Evolutionary conservation across 768 basidiomycete species (phyloP).

Genomic region (Auricularia cornea): DNA sequence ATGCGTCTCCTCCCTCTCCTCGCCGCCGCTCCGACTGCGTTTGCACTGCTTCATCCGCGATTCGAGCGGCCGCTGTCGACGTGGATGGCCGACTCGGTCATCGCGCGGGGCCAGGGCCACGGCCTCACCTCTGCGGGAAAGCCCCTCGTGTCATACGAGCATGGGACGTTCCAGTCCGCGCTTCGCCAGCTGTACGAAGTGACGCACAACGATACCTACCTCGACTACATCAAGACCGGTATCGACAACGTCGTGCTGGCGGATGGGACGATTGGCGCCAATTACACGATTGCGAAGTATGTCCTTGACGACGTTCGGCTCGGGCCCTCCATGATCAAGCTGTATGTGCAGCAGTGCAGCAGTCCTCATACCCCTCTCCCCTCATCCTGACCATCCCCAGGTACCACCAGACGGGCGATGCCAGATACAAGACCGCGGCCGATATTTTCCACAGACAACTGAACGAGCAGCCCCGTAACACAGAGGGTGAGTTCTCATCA

Average conservation of each 20-base stretch:
- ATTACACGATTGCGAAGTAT: conserved; percentile 29
- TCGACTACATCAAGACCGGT: conserved; percentile 31
- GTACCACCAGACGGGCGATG: conserved; percentile 25
- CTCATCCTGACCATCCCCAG: conserved; percentile 17
- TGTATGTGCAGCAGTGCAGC: conserved; percentile 18
- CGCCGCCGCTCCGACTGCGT: neutral
- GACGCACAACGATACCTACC: conserved; percentile 35
- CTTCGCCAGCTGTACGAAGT: conserved; percentile 32
- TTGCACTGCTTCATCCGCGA: neutral
- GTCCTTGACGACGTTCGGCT: conserved; percentile 29
- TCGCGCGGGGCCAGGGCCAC: conserved; percentile 36
- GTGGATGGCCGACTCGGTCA: conserved; percentile 40
- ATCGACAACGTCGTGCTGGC: conserved; percentile 32
- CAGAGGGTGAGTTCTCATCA: conserved; percentile 43
- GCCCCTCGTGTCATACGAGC: conserved; percentile 33
- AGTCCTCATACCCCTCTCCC: too few relatives aligned
- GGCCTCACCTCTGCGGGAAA: conserved; percentile 25
- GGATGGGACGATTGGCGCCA: conserved; percentile 32
- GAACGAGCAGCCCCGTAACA: conserved; percentile 35
- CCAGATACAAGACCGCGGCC: conserved; percentile 35
- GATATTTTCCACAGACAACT: conserved; percentile 34
- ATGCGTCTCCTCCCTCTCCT: neutral
- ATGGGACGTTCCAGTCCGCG: conserved; percentile 34
- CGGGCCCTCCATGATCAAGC: conserved; percentile 32
- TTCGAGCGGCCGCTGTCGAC: neutral